A percentile compares a stretch with the other conserved stretches of the same genome.
Conservation (phyloP, 2,329 filamentous ascomycete species). For the Lachnellula hyalina region DNA sequence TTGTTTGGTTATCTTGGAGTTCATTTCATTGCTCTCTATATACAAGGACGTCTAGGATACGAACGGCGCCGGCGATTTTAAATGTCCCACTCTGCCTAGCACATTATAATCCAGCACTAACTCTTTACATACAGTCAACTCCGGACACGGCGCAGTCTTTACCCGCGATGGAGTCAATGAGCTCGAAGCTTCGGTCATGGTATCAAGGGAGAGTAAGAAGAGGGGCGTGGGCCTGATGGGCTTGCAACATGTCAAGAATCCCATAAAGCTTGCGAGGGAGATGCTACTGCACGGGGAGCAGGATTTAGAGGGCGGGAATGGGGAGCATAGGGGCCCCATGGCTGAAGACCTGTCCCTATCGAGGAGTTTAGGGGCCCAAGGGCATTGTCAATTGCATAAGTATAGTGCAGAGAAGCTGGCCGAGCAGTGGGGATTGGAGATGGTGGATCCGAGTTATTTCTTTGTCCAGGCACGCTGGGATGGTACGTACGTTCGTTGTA, state of each 20-base stretch:
- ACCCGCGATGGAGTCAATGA: constrained; percentile 78
- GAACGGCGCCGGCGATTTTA: too few species aligned
- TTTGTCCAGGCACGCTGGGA: constrained; percentile 76
- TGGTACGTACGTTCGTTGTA: constrained; percentile 30
- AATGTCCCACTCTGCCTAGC: too few species aligned
- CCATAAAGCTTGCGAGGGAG: constrained; percentile 66
- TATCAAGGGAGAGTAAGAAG: constrained; percentile 66
- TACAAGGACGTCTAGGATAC: too few species aligned
- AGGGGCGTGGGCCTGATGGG: constrained; percentile 73
- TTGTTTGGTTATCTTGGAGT: too few species aligned
- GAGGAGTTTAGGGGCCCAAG: constrained; percentile 43
- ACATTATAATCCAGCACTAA: too few species aligned
- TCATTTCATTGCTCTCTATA: too few species aligned
- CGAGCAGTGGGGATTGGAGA: constrained; percentile 60
- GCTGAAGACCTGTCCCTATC: neutral
- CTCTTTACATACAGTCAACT: constrained; percentile 51
- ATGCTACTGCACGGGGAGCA: constrained; percentile 64
- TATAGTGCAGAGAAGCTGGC: constrained; percentile 65
- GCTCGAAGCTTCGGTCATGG: constrained; percentile 84
- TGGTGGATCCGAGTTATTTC: constrained; percentile 65
- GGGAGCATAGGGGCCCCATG: constrained; percentile 30
- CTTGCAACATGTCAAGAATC: constrained; percentile 69
- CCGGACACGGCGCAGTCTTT: constrained; percentile 78
- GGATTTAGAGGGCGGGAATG: constrained; percentile 46
- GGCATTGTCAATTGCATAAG: constrained; percentile 66